A percentile compares a stretch with the other conserved stretches of the same genome.
Evolutionary conservation across 2,329 filamentous ascomycete genomes (phyloP).

Genomic region (Colletotrichum phormii): DNA sequence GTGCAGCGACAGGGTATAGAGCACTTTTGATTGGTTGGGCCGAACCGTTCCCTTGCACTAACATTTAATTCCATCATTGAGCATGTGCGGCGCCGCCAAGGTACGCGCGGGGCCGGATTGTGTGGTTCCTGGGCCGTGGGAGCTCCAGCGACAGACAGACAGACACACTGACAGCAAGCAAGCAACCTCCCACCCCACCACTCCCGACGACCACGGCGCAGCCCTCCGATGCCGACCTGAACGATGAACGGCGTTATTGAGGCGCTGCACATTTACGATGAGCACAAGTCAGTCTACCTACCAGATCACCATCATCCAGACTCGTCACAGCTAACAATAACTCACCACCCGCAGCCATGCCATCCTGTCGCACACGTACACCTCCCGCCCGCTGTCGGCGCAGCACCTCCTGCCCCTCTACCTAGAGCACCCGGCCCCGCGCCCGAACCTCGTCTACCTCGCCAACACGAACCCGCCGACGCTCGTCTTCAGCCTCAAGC

Average conservation of each 20-base stretch:
- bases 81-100: conserved; percentile 10
- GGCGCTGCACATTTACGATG: conserved; percentile 96
- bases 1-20: background rate
- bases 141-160: conserved; percentile 26
- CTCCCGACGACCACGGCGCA: conserved; percentile 42
- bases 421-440: conserved; percentile 82
- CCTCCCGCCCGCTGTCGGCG: conserved; percentile 82
- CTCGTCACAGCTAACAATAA: conserved; percentile 32
- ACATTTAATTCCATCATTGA: conserved; percentile 47
- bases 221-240: conserved; percentile 39
- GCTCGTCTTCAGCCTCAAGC: conserved; percentile 87
- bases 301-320: background rate
- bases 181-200: conserved; percentile 37
- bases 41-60: conserved; percentile 10
- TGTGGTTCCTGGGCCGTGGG: conserved; percentile 20
- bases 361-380: conserved; percentile 90
- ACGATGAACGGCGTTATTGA: conserved; percentile 90
- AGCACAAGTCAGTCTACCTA: conserved; percentile 78
- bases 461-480: conserved; percentile 86
- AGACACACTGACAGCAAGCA: conserved; percentile 13
- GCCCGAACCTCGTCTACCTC: conserved; percentile 88
- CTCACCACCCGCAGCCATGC: conserved; percentile 70
- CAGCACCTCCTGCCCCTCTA: conserved; percentile 85
- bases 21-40: conserved; percentile 24
- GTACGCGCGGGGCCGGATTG: conserved; percentile 8